Percentiles rank a stretch among this genome's conserved stretches.
phyloP scores from a whole-genome alignment of 2,329 filamentous ascomycete genomes.

The Cladosporium cucumerinum region DNA sequence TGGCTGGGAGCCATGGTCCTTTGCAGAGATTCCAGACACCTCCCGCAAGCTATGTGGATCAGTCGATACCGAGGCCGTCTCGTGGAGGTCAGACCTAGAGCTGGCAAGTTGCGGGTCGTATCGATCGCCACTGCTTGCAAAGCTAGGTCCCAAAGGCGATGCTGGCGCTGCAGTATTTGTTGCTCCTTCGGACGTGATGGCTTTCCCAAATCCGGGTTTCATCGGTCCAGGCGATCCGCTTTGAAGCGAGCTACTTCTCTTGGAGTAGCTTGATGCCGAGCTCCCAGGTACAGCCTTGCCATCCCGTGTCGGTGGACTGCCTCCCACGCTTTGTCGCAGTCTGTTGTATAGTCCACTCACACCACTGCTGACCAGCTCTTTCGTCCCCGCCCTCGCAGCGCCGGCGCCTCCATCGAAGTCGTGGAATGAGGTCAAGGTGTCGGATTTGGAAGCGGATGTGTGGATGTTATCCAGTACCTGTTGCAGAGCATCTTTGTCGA shows the following conservation, averaged over 20 bases:
- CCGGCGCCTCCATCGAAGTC: conserved; percentile 75
- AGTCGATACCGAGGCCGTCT: background rate
- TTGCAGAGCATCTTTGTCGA: conserved; percentile 71
- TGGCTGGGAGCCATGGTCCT: conserved; percentile 9
- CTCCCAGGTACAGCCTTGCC: conserved; percentile 28
- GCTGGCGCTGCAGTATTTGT: background rate
- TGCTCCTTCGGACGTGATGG: background rate
- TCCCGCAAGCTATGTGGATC: conserved; percentile 6
- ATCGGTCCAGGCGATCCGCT: background rate
- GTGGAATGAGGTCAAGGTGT: conserved; percentile 86
- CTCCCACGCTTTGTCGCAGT: conserved; percentile 52
- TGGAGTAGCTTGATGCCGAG: conserved; percentile 8
- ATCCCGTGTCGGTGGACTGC: conserved; percentile 21
- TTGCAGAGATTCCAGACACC: background rate
- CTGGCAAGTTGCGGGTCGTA: background rate
- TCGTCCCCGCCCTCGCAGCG: conserved; percentile 28
- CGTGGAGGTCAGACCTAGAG: background rate
- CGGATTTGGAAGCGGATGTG: conserved; percentile 78
- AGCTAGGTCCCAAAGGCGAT: conserved; percentile 1
- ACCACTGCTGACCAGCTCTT: conserved; percentile 37
- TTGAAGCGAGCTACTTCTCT: conserved; percentile 12
- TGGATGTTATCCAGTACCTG: conserved; percentile 84
- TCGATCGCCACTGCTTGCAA: background rate
- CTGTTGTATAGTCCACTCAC: conserved; percentile 86
- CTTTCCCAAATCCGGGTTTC: background rate